These are phyloP conservation scores for Dalbergia cochinchinensis DNA, from an alignment of 306 rosid genomes.

Conservation along the genomic window DNA sequence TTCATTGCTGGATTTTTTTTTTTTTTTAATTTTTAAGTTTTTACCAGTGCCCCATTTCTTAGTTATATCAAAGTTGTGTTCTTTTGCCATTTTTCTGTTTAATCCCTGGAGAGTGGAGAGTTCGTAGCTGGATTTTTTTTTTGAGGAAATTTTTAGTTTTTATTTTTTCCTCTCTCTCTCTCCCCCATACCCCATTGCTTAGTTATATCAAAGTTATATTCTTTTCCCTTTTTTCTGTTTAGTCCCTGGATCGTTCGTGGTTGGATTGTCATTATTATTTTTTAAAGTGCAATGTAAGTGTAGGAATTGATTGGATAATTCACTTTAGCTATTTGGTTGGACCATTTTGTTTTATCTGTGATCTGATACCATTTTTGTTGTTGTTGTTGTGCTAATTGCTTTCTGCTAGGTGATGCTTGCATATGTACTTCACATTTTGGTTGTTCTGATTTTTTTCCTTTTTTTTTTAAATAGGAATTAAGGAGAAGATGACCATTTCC, in stretches of 20 bases:
- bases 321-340: neutral
- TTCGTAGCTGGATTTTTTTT: neutral
- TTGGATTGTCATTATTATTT: too few species aligned
- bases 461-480: neutral
- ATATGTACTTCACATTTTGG: neutral
- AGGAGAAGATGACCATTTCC: neutral
- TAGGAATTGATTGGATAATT: neutral
- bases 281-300: neutral
- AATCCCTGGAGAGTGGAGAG: neutral
- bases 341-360: slow-evolving; percentile 3
- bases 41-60: neutral
- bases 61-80: neutral
- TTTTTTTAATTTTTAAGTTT: neutral
- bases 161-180: neutral
- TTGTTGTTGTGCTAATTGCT: neutral
- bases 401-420: neutral
- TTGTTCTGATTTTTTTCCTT: neutral
- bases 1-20: neutral
- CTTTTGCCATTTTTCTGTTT: neutral
- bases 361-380: neutral
- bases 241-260: too few species aligned
- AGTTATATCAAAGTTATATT: too few species aligned
- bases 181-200: too few species aligned
- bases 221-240: too few species aligned
- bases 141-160: neutral